Base-by-base conservation (phyloP, 768 basidiomycete species). In the Collybia sordida region DNA sequence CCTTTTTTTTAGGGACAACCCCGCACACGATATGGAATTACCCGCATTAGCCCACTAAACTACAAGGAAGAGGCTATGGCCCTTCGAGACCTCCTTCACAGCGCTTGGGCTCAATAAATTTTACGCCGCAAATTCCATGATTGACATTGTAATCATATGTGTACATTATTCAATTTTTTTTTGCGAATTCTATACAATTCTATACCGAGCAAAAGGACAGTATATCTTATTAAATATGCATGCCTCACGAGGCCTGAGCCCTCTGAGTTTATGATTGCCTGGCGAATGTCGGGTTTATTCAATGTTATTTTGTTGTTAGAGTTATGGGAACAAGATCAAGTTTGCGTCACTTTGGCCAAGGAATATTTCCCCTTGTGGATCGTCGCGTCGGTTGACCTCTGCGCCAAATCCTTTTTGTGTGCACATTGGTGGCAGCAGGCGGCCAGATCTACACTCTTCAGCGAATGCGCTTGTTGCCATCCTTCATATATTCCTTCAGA, bases 21-120 rank as follows among this genome's bases (percentile, higher is more conserved):
- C 3, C 86, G 94, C 19, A 83, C 91, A 40, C 83, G 92, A 31
- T 96, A 93, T 61, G 88, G 87, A 3, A 87, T 94, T 59, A 80
- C 83, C 43, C 80, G 77, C 45, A 86, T 91, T 9, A 68, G 64
- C 38, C 70, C 74, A 14, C 63, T 92, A 35, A 80, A 96, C 60
- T 95, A 86, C 63, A 74, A 74, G 47, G 82, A 79, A 64, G 92
- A 86, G 66, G 83, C 78, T 7, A 72, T 75, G 41, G 62, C 72
- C 19, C 70, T 93, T 51, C 72, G 79, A 24, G 81, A 87, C 48
- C 64, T 81, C 41, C 73, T 95, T 51, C 74, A 76, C 47, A 78
- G 78, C 7, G 61, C 69, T n/a, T 88, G 83, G 85, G 81, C 72
- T 6, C 77, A 67, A 54, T 72, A 60, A 62, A 47, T 28, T 31